A percentile compares a stretch with the other conserved stretches of the same genome.
These are phyloP conservation scores for Lojkania enalia DNA, from an alignment of 2,329 filamentous ascomycete species.

Conservation along the genomic window DNA sequence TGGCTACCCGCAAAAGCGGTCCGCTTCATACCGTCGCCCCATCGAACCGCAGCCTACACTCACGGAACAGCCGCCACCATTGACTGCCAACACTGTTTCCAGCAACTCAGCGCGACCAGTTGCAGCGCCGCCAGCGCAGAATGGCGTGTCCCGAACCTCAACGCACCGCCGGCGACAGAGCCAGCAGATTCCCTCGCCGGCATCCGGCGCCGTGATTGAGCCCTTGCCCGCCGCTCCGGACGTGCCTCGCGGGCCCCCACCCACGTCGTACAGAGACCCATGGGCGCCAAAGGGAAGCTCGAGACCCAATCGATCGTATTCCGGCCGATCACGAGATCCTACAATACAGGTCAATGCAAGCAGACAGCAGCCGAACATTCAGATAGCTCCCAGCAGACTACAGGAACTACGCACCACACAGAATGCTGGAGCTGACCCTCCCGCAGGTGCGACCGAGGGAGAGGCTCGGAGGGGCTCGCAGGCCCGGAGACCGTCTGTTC, in stretches of 20 bases:
- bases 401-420: conserved; percentile 37
- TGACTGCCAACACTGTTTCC: conserved; percentile 23
- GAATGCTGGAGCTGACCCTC: conserved; percentile 33
- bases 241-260: conserved; percentile 59
- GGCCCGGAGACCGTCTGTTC: conserved; percentile 60
- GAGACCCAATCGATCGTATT: conserved; percentile 30
- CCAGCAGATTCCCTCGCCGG: conserved; percentile 33
- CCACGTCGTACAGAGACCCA: conserved; percentile 46
- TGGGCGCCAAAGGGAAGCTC: conserved; percentile 40
- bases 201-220: conserved; percentile 26
- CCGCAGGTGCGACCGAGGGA: conserved; percentile 30
- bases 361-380: conserved; percentile 40
- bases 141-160: conserved; percentile 26
- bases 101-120: conserved; percentile 35
- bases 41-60: conserved; percentile 30
- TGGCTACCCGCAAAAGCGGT: conserved; percentile 36
- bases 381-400: conserved; percentile 36
- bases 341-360: conserved; percentile 38
- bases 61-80: conserved; percentile 17
- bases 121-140: conserved; percentile 19
- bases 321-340: conserved; percentile 36
- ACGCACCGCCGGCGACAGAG: conserved; percentile 38
- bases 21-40: conserved; percentile 36
- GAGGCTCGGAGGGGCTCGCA: conserved; percentile 22
- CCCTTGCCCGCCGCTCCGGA: conserved; percentile 58